A percentile compares a stretch with the other conserved stretches of the same genome.
These are phyloP conservation scores for Capsella bursapastoris DNA, from an alignment of 345 rosid genomes.

Conservation along the genomic window DNA sequence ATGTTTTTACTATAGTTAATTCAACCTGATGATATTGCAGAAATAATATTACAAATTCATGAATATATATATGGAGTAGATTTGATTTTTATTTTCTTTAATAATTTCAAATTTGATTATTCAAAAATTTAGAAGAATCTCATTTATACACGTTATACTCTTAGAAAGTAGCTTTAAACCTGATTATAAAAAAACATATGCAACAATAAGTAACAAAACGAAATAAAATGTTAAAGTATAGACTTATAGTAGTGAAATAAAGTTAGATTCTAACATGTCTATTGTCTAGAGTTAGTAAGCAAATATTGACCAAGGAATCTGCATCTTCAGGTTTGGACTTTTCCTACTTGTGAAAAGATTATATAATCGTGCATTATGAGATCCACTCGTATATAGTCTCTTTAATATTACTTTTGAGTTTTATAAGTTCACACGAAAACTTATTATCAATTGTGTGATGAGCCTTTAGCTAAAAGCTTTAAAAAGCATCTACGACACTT, in stretches of 20 bases:
- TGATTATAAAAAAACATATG: background rate
- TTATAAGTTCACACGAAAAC: conserved; percentile 13
- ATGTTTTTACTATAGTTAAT: too few relatives aligned
- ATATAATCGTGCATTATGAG: conserved; percentile 1
- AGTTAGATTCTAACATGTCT: conserved; percentile 11
- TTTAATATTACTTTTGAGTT: background rate
- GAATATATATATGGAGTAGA: too few relatives aligned
- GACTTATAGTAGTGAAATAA: background rate
- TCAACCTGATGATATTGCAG: too few relatives aligned
- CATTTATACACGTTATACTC: background rate
- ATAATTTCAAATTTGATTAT: background rate
- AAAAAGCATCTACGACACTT: conserved; percentile 13
- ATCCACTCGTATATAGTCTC: conserved; percentile 15
- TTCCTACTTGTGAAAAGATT: background rate
- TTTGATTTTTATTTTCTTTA: too few relatives aligned
- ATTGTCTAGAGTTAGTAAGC: conserved; percentile 13
- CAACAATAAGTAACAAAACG: background rate
- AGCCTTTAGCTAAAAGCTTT: background rate
- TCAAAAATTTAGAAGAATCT: background rate
- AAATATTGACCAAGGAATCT: conserved; percentile 38
- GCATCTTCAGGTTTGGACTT: conserved; percentile 11
- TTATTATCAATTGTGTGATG: background rate
- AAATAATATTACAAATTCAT: too few relatives aligned
- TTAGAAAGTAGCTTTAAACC: background rate
- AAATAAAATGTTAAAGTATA: background rate